Evolutionary conservation across 768 basidiomycete species (phyloP), one percentile per base, ranked within the genome.

Genomic region (Fibroporia radiculosa): DNA sequence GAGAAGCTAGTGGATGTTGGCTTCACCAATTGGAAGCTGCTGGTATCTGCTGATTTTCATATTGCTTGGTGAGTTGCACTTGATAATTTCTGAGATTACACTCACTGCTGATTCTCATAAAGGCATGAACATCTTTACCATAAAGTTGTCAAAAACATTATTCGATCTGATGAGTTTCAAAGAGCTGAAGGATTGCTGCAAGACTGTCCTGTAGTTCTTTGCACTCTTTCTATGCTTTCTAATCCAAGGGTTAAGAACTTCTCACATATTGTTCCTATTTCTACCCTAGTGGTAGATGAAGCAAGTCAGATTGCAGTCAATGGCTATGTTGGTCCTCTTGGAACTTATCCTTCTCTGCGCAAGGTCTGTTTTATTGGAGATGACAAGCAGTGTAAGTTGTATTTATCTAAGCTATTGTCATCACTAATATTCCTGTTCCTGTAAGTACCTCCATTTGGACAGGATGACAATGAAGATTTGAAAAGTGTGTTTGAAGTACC

Each of bases 371-470:
- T 69, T 44, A 63, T 70, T 47, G 69, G 69, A 23, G 69, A 71
- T 58, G 60, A 67, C 42, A 66, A 62, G 43, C 69, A 71, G 54
- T 58, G 69, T 69, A 36, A 50, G 69, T 53, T 10, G 7, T 31
- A 19, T 37, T 35, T 16, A 40, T 10, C 40, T 37, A 24, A 16
- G 25, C 26, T 7, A 18, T 14, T 8, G 27, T 4, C 13, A 33
- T 1, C 19, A 6, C 11, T 22, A 40, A 13, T 40, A 42, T 32
- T n/a, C 23, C 27, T 16, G 35, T 27, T 24, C 54, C n/a, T n/a
- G n/a, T n/a, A n/a, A 91, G 89, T 91, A 53, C 84, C 89, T 52
- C 88, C 89, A 1, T 75, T 71, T 78, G 87, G 85, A 7, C 75
- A 84, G 51, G 84, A 86, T 51, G 73, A 82, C 33, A 65, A 82